Evolutionary conservation across 257 asterid species (phyloP), one percentile per base, ranked within the genome.

Genomic region (Salvia rosmarinus): DNA sequence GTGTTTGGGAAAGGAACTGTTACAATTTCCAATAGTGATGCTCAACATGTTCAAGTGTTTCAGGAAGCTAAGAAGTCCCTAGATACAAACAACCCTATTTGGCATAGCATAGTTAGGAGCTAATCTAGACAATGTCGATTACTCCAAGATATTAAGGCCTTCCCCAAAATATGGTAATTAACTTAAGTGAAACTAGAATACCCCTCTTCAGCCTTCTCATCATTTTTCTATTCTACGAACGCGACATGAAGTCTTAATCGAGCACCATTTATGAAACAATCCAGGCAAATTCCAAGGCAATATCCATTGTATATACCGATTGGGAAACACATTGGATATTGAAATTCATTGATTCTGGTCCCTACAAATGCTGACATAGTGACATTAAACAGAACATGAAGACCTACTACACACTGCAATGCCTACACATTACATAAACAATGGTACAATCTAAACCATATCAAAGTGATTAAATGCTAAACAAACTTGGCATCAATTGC

Each of bases 401-500:
- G 19, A 49, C 56, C 72, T 23, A 37, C 72, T 23, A 37, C 19
- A 2, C 12, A 55, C 4, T 23, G 11, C 55, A 23, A 20, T 3
- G 19, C 42, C 16, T 25, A 9, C 25, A 6, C 67, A 70, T 12
- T 25, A 40, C 47, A 57, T 21, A 63, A n/a, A 2, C 16, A 39
- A 54, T 1, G 34, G 37, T 64, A 72, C 47, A 12, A 49, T 20
- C 40, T 9, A 20, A 63, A n/a, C 57, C 56, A 50, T 39, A 35
- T 25, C 64, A 37, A 44, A 46, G 23, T 23, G 56, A 35, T 2
- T 37, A 0, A 11, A 16, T 67, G 64, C 63, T 39, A 59, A 21
- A 68, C 57, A 75, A 28, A 70, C 37, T 42, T 16, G 0, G 67
- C 46, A 10, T 9, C 62, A 23, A 40, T 70, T 11, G 16, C 30